Conservation (phyloP, 352 stramenopile genomes). For the Pelagophyceae sp. region DNA sequence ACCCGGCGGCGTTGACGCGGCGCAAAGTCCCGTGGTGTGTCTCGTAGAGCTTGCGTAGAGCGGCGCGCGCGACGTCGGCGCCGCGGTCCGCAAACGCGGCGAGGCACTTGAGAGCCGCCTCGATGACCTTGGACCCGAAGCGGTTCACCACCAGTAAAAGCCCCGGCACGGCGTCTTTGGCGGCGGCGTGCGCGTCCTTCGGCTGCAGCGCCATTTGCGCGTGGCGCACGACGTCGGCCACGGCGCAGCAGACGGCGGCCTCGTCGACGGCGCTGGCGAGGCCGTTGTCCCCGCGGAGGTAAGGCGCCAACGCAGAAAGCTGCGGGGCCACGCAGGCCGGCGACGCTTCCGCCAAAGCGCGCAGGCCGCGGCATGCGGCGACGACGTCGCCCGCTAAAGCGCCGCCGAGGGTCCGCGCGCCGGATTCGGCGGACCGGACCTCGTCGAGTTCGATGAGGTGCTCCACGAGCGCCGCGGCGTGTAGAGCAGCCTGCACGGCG, state of each 20-base stretch:
- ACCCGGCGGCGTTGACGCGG: background rate
- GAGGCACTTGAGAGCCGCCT: background rate
- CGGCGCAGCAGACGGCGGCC: background rate
- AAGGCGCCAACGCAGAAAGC: background rate
- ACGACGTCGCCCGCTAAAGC: background rate
- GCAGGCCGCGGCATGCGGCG: background rate
- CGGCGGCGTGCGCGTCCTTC: background rate
- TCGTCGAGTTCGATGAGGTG: background rate
- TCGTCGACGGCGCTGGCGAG: background rate
- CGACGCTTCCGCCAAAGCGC: background rate
- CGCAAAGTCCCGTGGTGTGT: background rate
- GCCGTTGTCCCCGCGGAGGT: constrained; percentile 10
- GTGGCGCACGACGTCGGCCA: background rate
- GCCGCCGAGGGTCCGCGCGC: background rate
- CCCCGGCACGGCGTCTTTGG: background rate
- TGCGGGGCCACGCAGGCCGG: background rate
- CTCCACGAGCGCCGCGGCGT: background rate
- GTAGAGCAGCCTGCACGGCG: background rate
- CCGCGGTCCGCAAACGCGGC: background rate
- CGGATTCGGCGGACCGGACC: background rate
- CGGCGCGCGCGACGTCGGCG: background rate
- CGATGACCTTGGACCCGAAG: background rate
- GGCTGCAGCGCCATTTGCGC: background rate
- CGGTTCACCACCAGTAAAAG: background rate
- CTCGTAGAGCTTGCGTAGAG: background rate